Base-by-base conservation (phyloP, 2,329 filamentous ascomycete genomes). In the Coleophoma crateriformis region DNA sequence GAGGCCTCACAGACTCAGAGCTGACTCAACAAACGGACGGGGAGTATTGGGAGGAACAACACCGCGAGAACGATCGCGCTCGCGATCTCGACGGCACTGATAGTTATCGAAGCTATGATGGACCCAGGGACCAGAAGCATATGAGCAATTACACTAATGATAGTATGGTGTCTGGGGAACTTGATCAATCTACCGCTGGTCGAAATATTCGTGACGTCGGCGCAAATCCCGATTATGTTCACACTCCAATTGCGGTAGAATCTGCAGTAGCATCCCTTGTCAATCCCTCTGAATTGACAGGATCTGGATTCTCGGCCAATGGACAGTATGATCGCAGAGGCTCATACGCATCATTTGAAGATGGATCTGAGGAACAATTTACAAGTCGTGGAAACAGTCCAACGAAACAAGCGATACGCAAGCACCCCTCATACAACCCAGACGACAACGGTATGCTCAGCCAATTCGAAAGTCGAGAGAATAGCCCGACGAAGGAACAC, bases 211-310 rank as follows among this genome's bases (percentile, higher is more conserved):
- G 79, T 32, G 81, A 79, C 17, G 70, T 90, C 43, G 85, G 79
- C 39, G 83, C 84, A 11, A 95, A 88, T 58, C 85, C 90, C 2
- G 78, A 88, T 57, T 85, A 90, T 61, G 78, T 95, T 3, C 83
- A 90, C 58, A 84, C 81, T 1, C 82, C 81, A 2, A 64, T 83
- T 33, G 89, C 80, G 2, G 84, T 95, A 0, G 91, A 96, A 67
- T 96, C 91, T 13, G 88, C 87, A 10, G 91, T 97, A 11, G 92
- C 92, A 7, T 96, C 91, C 14, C 73, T 97, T 7, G 72, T 85
- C 2, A 86, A 94, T 59, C 89, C 90, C 15, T 92, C 90, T 0
- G 79, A 85, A 12, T 64, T 96, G 47, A 91, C 82, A 3, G 72
- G 70, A 13, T 84, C 81, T 12, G 74, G 72, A 33, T 69, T 71